A percentile compares a stretch with the other conserved stretches of the same genome.
These are phyloP conservation scores for Liriodendron chinense DNA, from an alignment of 164 flowering plant species.

Conservation along the genomic window DNA sequence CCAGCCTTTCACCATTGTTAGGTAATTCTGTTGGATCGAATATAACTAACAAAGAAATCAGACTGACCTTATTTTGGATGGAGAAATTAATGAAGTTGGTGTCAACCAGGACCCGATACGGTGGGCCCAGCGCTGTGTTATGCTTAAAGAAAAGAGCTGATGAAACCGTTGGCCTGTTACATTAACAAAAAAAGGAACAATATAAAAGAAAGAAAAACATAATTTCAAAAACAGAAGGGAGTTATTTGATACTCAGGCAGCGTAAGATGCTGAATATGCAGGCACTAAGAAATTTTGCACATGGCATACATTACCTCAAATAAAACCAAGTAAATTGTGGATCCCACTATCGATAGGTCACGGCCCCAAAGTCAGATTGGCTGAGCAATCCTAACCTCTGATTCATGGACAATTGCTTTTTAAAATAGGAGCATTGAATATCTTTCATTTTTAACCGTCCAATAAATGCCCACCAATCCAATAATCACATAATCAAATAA, in stretches of 20 bases:
- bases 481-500: not conserved
- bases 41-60: too few relatives aligned
- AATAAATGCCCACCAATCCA: too few relatives aligned
- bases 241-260: not conserved
- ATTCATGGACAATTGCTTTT: too few relatives aligned
- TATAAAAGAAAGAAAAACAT: not conserved
- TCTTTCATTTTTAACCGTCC: not conserved
- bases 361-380: not conserved
- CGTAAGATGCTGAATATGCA: too few relatives aligned
- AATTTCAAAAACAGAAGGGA: not conserved
- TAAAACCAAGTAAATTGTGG: not conserved
- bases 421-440: not conserved
- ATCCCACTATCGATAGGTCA: too few relatives aligned
- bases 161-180: constrained; percentile 70
- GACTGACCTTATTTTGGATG: constrained; percentile 76
- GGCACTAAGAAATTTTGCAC: too few relatives aligned
- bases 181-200: constrained; percentile 1
- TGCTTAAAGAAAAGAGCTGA: constrained; percentile 81
- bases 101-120: constrained; percentile 89
- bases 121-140: constrained; percentile 87
- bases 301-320: not conserved
- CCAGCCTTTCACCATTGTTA: too few relatives aligned
- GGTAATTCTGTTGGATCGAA: too few relatives aligned
- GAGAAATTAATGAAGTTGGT: constrained; percentile 98
- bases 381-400: not conserved